Conservation (phyloP, 345 rosid genomes). For the Lumnitzera littorea region DNA sequence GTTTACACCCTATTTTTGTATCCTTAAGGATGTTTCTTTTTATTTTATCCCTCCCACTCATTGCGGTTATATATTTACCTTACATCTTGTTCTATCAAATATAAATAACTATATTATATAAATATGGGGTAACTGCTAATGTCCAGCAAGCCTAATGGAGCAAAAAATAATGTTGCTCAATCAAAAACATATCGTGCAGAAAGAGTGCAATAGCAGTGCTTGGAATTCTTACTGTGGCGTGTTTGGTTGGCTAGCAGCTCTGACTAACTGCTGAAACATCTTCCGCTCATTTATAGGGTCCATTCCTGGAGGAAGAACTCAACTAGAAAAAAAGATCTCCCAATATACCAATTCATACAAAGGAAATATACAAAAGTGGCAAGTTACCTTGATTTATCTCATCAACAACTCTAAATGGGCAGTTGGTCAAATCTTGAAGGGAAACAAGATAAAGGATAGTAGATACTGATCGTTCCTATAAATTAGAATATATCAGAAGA, state of each 20-base stretch:
- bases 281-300: slow-evolving; percentile 93
- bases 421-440: slow-evolving; percentile 93
- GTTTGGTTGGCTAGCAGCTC: slow-evolving; percentile 88
- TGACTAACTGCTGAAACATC: slow-evolving; percentile 95
- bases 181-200: too few relatives aligned
- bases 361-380: neutral
- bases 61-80: too few relatives aligned
- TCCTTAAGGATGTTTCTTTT: too few relatives aligned
- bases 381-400: slow-evolving; percentile 91
- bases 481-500: neutral
- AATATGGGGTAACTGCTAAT: too few relatives aligned
- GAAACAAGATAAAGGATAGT: slow-evolving; percentile 94
- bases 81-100: too few relatives aligned
- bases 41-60: too few relatives aligned
- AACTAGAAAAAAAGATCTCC: neutral
- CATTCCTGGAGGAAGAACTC: slow-evolving; percentile 51
- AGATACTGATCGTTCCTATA: slow-evolving; percentile 83
- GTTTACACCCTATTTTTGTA: too few relatives aligned
- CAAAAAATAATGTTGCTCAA: too few relatives aligned
- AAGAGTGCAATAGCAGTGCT: neutral
- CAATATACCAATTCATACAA: neutral
- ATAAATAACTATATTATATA: too few relatives aligned
- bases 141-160: too few relatives aligned
- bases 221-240: slow-evolving; percentile 79
- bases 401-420: slow-evolving; percentile 96